Base-by-base conservation (phyloP, 2,329 filamentous ascomycete genomes). In the Colletotrichum sansevieriae region DNA sequence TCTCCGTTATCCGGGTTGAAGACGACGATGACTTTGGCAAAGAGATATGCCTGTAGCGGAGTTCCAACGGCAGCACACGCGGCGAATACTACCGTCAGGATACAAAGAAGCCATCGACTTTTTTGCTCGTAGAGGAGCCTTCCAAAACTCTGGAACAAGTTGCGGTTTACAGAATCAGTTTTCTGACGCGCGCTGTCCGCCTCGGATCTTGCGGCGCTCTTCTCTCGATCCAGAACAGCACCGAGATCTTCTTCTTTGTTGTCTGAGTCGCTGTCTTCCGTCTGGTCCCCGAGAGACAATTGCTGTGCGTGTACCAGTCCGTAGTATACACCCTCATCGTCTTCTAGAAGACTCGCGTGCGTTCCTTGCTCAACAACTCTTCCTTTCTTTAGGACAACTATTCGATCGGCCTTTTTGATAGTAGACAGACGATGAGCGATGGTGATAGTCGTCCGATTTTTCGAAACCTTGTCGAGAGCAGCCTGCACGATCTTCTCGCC, bases 381-480 rank as follows among this genome's bases (percentile, higher is more conserved):
- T 2, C 94, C 94, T 72, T 91, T 87, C 56, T 91, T 85, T 61
- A 97, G 78, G 1, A 97, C 93, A 8, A 94, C 83, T 62, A 97
- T 97, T 43, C 89, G 88, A 75, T 97, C 91, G 3, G 93, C 93
- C 71, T 91, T 88, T 76, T 90, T 91, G 74, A 94, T 92, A 0
- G 92, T 94, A 0, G 90, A 92, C 3, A 94, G 82, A 3, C 91
- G 84, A 77, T 94, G 91, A 1, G 92, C 92, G 72, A 95, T 92
- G 20, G 91, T 88, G 67, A 94, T 90, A 0, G 90, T 93, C 0
- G 91, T 93, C 12, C 91, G 83, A 61, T 87, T 85, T 66, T 85
- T 77, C 0, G 90, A 89, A 3, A 91, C 85, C 43, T 84, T 83
- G 71, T 90, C 86, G 13, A 92, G 82, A 0, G 91, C 86, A 47